Base-by-base conservation (phyloP, 768 basidiomycete species). In the Boletus sensibilis region DNA sequence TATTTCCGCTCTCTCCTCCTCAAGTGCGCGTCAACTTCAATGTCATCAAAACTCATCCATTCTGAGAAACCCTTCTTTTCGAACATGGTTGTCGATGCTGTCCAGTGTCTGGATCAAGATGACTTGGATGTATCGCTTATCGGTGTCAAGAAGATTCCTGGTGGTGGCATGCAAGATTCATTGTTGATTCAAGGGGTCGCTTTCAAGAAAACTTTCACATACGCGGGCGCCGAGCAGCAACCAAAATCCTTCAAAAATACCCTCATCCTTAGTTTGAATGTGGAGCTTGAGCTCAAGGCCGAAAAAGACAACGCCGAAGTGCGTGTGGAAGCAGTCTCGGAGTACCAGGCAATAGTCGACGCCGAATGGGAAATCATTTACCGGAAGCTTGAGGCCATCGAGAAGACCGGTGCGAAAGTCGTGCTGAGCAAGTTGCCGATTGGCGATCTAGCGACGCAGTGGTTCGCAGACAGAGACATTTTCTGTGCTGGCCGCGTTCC, bases 341-440 rank as follows among this genome's bases (percentile, higher is more conserved):
- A 99, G 69, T 99, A 99, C 69, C 97, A 99, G 74, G 94, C 96
- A 6, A 98, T 99, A 66, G 97, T 99, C 51, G 94, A 99, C 71
- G 97, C 97, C 12, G 97, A 99, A 71, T 99, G 97, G 97, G 92
- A 96, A 66, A 98, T 99, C 73, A 99, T 99, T 66, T 98, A 96
- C 77, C 85, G 90, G 63, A 99, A 99, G 74, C 80, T 99, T 16
- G 89, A 96, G 65, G 93, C 94, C 4, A 97, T 98, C 69, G 92
- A 93, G 65, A 87, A 90, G 67, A 97, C 95, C 2, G 97, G 96
- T 39, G 97, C 97, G 29, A 95, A 95, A 70, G 93, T 99, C 59
- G 94, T 99, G 37, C 80, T 99, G 61, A 97, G 94, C 77, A 97
- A 98, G 74, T 83, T 99, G 11, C 97, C 97, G 12, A 98, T 98